Evolutionary conservation across 768 basidiomycete genomes (phyloP).

Genomic region (Mycena alexandri): DNA sequence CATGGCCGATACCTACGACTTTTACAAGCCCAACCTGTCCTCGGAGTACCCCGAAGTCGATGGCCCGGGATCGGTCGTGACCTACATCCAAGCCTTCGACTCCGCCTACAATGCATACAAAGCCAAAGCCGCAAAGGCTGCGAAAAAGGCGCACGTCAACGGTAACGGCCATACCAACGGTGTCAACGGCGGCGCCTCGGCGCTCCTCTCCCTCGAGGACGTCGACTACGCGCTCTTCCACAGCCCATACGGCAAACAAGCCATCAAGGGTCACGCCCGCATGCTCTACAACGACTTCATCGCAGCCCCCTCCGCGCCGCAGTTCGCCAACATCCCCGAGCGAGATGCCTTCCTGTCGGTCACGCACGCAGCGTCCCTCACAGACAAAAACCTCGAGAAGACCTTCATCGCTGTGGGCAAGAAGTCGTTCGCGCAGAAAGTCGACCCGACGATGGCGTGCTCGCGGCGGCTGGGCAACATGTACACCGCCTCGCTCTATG

Average conservation of each 20-base stretch:
- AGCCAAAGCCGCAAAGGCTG: conserved; percentile 78
- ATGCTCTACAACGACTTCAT: conserved; percentile 94
- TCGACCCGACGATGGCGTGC: conserved; percentile 86
- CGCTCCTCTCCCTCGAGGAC: conserved; percentile 77
- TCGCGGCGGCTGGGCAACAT: conserved; percentile 96
- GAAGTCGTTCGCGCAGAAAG: conserved; percentile 78
- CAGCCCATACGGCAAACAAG: conserved; percentile 98
- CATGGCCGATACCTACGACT: conserved; percentile 98
- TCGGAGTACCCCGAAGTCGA: conserved; percentile 98
- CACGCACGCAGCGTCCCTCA: conserved; percentile 78
- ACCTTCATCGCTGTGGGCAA: conserved; percentile 88
- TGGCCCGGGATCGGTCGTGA: conserved; percentile 94
- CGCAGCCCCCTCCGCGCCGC: conserved; percentile 74
- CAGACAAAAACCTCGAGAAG: conserved; percentile 96
- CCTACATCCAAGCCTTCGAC: conserved; percentile 95
- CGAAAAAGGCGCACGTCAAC: no score
- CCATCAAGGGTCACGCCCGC: conserved; percentile 95
- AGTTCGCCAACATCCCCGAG: conserved; percentile 76
- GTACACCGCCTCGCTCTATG: conserved; percentile 97
- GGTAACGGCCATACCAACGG: no score
- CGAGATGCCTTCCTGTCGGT: conserved; percentile 78
- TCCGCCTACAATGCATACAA: conserved; percentile 89
- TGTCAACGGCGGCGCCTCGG: conserved; percentile 48
- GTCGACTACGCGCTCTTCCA: conserved; percentile 97
- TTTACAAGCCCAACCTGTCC: conserved; percentile 97